A percentile compares a stretch with the other conserved stretches of the same genome.
These are phyloP conservation scores for Yueomyces sp. DNA, from an alignment of 805 yeast species.

Conservation along the genomic window DNA sequence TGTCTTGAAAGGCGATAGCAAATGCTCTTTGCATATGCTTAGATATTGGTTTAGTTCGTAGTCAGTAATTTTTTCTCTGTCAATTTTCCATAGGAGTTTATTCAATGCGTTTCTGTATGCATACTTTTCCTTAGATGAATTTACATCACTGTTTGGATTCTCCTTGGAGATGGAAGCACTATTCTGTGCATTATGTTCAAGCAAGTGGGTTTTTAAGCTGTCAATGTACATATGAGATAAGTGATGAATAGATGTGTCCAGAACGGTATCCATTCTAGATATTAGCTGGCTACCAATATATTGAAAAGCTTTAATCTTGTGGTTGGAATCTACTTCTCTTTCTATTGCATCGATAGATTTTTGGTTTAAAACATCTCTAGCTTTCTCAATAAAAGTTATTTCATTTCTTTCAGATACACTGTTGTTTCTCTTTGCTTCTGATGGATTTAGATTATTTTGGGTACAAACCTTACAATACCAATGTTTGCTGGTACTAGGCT, in stretches of 20 bases:
- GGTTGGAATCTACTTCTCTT: slow-evolving; percentile 3
- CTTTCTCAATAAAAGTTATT: slow-evolving; percentile 1
- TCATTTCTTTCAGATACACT: slow-evolving; percentile 4
- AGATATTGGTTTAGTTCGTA: slow-evolving; percentile 41
- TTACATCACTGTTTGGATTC: too few species aligned
- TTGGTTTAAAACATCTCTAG: slow-evolving; percentile 4
- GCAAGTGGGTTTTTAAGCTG: too few species aligned
- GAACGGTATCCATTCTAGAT: slow-evolving; percentile 10
- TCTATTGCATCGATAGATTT: slow-evolving; percentile 7
- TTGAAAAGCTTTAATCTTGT: slow-evolving; percentile 17
- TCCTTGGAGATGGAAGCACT: too few species aligned
- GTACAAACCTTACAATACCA: slow-evolving; percentile 83
- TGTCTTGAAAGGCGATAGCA: slow-evolving; percentile 43
- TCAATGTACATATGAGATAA: slow-evolving; percentile 3
- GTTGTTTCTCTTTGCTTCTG: slow-evolving; percentile 4
- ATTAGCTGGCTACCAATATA: slow-evolving; percentile 17
- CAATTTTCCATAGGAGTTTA: slow-evolving; percentile 53
- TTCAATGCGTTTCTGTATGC: slow-evolving; percentile 28
- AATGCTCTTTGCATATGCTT: slow-evolving; percentile 33
- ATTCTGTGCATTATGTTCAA: slow-evolving; percentile 1
- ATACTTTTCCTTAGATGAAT: slow-evolving; percentile 46
- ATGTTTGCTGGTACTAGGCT: slow-evolving; percentile 78
- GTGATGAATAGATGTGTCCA: slow-evolving; percentile 8
- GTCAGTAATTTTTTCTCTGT: slow-evolving; percentile 10
- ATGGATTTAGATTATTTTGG: slow-evolving; percentile 37